Base-by-base conservation (phyloP, 208 protist genomes). In the Wallacemonas sp. region DNA sequence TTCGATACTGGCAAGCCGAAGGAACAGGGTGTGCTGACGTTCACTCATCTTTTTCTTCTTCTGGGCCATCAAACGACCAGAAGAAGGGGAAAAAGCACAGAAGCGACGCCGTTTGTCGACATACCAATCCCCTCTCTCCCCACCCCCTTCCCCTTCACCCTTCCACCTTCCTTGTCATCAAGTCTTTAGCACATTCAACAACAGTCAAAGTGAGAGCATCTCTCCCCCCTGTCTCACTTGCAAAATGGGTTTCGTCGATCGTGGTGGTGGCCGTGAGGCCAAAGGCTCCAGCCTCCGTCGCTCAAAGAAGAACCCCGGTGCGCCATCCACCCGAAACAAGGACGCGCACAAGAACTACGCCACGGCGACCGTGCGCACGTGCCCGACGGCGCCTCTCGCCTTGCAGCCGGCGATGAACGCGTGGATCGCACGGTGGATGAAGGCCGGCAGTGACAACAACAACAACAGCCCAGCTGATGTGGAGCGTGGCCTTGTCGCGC, bases 211-310 rank as follows among this genome's bases (percentile, higher is more conserved):
- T n/a, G n/a, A n/a, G n/a, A n/a, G n/a, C n/a, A n/a, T n/a, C n/a
- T n/a, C n/a, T n/a, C n/a, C n/a, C n/a, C n/a, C n/a, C n/a, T n/a
- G n/a, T n/a, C n/a, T n/a, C n/a, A n/a, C n/a, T n/a, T n/a, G n/a
- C n/a, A 47, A 2, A 16, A 94, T 94, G 88, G 88, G 88, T 16
- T 92, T 91, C 58, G 88, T 94, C n/a, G 85, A 92, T 65, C 82
- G 88, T 29, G 88, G 88, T 58, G 85, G 85, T 60, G 85, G 83
- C 16, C 82, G 88, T 9, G 88, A 94, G 69, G 78, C 78, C 23
- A 94, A 94, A 60, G 83, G 83, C 12, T 64, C 76, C 11, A 92
- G 83, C 54, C 75, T 94, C 55, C 85, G 88, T 41, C 77, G 73
- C 29, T 92, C 85, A 8, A 92, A 86, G 56, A 94, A 92, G 60